Percentiles rank a stretch among this genome's conserved stretches.
Conservation (phyloP, 495 filamentous ascomycete genomes). For the Podospora australis region DNA sequence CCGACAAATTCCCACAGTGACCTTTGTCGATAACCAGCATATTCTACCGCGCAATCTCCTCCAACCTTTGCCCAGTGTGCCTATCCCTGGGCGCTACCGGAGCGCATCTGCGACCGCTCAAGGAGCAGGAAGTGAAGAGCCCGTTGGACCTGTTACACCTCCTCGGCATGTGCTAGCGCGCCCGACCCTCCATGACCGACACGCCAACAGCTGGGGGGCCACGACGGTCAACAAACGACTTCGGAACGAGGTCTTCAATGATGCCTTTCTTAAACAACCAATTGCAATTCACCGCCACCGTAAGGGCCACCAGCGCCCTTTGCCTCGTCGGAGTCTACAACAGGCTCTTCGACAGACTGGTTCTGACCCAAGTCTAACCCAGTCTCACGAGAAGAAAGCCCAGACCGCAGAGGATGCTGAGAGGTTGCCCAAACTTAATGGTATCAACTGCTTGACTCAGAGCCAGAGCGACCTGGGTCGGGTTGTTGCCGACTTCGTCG, state of each 20-base stretch:
- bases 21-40: constrained; percentile 91
- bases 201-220: constrained; percentile 83
- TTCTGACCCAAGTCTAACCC: constrained; percentile 25
- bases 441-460: constrained; percentile 18
- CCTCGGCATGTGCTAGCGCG: constrained; percentile 15
- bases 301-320: constrained; percentile 55
- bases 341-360: constrained; percentile 28
- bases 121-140: background rate
- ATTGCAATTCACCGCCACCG: constrained; percentile 54
- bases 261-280: constrained; percentile 82
- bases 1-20: constrained; percentile 73
- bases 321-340: constrained; percentile 41
- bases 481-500: background rate
- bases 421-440: constrained; percentile 3
- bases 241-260: constrained; percentile 86
- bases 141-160: constrained; percentile 1
- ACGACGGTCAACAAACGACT: constrained; percentile 86
- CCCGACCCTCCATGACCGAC: constrained; percentile 41
- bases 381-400: constrained; percentile 11
- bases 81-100: constrained; percentile 23
- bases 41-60: constrained; percentile 83
- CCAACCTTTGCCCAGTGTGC: constrained; percentile 28
- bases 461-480: constrained; percentile 29
- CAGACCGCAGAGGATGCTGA: constrained; percentile 7
- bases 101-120: constrained; percentile 32